Conservation (phyloP, 2,329 filamentous ascomycete species). For the Ascochyta koolunga region DNA sequence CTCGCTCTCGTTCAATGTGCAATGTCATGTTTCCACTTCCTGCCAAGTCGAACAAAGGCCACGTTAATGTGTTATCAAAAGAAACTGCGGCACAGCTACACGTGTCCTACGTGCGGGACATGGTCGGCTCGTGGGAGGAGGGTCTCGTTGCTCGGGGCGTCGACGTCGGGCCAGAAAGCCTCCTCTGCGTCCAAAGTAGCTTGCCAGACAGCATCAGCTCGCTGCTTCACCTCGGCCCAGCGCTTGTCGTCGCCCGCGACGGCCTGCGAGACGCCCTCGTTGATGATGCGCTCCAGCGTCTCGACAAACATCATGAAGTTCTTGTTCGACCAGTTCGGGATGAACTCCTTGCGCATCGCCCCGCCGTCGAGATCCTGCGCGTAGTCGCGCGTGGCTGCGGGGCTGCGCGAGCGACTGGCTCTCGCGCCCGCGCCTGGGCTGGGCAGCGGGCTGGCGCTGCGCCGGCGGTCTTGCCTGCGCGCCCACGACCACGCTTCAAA, state of each 20-base stretch:
- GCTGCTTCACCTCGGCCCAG: conserved; percentile 28
- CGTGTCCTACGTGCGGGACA: too few relatives aligned
- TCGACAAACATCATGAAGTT: conserved; percentile 68
- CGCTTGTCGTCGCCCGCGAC: conserved; percentile 25
- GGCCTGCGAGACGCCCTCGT: conserved; percentile 49
- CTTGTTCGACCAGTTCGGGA: conserved; percentile 70
- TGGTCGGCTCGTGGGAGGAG: too few relatives aligned
- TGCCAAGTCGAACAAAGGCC: too few relatives aligned
- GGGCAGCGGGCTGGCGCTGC: conserved; percentile 21
- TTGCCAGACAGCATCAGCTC: conserved; percentile 34
- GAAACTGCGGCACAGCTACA: background rate
- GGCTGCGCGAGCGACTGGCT: background rate
- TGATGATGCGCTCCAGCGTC: conserved; percentile 60
- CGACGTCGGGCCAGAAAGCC: conserved; percentile 41
- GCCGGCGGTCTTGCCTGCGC: conserved; percentile 28
- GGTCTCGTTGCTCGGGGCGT: background rate
- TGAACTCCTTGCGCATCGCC: conserved; percentile 67
- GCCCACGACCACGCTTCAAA: conserved; percentile 46
- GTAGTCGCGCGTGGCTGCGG: conserved; percentile 1
- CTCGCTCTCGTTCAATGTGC: too few relatives aligned
- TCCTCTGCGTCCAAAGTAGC: conserved; percentile 42
- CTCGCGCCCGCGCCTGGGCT: background rate
- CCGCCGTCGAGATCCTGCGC: conserved; percentile 67
- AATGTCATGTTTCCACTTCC: too few relatives aligned
- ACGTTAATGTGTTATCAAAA: too few relatives aligned